Percentiles rank a stretch among this genome's conserved stretches.
Evolutionary conservation across 108 stramenopile genomes (phyloP).

Genomic region (Skeletonema menzelii): DNA sequence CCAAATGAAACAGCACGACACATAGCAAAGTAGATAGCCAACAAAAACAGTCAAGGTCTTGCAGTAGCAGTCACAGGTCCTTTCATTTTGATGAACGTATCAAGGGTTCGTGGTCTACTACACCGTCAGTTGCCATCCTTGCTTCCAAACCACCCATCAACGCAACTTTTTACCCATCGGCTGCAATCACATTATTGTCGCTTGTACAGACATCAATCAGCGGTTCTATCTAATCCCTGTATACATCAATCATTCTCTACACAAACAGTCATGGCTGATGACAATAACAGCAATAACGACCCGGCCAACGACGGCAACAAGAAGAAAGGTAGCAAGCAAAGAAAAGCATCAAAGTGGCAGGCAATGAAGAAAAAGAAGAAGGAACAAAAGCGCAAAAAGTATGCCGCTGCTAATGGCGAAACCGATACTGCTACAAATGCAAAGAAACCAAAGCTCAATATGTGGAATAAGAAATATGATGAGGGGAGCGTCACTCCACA

Average conservation of each 20-base stretch:
- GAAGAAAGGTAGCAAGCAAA: neutral
- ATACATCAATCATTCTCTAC: neutral
- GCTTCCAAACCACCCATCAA: neutral
- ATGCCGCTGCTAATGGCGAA: slow-evolving; percentile 1
- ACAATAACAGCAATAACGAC: neutral
- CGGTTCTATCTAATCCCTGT: neutral
- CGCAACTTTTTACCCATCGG: neutral
- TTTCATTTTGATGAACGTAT: neutral
- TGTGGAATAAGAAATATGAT: slow-evolving; percentile 10
- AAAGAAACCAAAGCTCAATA: neutral
- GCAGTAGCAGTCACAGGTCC: neutral
- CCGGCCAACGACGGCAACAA: neutral
- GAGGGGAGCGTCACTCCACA: slow-evolving; percentile 36
- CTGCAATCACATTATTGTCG: neutral
- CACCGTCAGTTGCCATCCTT: neutral
- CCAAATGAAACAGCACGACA: no score
- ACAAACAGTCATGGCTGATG: neutral
- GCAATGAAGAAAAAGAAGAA: slow-evolving; percentile 12
- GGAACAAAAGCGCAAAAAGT: slow-evolving; percentile 6
- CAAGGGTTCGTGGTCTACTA: neutral
- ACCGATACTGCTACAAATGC: neutral
- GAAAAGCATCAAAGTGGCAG: neutral
- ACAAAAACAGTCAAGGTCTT: neutral
- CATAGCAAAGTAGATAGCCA: no score
- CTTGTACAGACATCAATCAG: neutral